phyloP scores from a whole-genome alignment of 352 stramenopile species.

The Phytophthora litchii region DNA sequence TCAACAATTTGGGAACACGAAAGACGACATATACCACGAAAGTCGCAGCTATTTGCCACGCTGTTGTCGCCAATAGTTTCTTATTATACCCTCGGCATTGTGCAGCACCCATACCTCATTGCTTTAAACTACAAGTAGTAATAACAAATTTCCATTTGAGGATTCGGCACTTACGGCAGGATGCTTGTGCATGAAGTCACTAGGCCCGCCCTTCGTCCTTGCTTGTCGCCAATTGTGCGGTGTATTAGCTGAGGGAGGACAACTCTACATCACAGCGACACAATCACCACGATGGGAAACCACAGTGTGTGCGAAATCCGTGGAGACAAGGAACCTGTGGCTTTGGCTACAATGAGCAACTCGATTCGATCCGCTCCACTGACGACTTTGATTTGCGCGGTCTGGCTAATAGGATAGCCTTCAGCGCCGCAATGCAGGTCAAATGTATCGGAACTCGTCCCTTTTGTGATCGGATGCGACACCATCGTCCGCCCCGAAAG shows the following conservation, averaged over 20 bases:
- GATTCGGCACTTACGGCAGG: no score
- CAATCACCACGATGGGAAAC: slow-evolving; percentile 19
- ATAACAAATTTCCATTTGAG: no score
- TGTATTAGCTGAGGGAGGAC: background rate
- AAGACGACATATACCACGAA: no score
- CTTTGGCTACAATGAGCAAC: background rate
- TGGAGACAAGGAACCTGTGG: slow-evolving; percentile 6
- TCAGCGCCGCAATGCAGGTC: background rate
- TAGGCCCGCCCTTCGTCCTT: no score
- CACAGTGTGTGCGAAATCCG: background rate
- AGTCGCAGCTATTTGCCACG: no score
- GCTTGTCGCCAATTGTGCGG: slow-evolving; percentile 4
- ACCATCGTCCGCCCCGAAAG: slow-evolving; percentile 19
- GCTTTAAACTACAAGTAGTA: no score
- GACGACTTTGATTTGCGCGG: slow-evolving; percentile 33
- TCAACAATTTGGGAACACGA: no score
- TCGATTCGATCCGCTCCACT: slow-evolving; percentile 5
- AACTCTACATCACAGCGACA: slow-evolving; percentile 3
- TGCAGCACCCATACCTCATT: no score
- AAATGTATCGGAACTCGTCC: slow-evolving; percentile 7
- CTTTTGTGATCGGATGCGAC: slow-evolving; percentile 28
- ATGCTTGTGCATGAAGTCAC: no score
- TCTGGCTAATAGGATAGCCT: slow-evolving; percentile 17
- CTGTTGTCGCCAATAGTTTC: no score
- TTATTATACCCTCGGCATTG: no score